Percentiles rank a stretch among this genome's conserved stretches.
Conservation (phyloP, 345 rosid genomes). For the Dipteronia dyeriana region DNA sequence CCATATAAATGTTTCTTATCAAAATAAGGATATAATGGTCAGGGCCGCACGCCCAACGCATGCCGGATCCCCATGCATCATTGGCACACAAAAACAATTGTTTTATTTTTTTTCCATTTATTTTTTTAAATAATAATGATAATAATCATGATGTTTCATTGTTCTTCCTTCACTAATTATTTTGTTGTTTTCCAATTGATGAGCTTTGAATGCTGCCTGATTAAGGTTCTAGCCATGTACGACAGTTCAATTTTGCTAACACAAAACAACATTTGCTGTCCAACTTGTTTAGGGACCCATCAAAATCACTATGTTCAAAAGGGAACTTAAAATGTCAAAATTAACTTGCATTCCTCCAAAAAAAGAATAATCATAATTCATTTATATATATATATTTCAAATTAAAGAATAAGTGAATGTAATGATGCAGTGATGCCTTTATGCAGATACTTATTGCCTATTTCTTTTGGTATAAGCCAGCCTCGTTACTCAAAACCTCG, state of each 20-base stretch:
- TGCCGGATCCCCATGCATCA: slow-evolving; percentile 47
- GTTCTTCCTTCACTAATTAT: slow-evolving; percentile 27
- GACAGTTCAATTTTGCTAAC: neutral
- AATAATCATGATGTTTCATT: slow-evolving; percentile 29
- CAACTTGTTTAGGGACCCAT: slow-evolving; percentile 18
- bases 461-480: slow-evolving; percentile 9
- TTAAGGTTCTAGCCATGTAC: neutral
- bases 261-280: neutral
- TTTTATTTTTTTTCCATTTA: slow-evolving; percentile 25
- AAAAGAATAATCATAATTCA: neutral
- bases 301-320: neutral
- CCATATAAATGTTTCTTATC: too few species aligned
- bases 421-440: neutral
- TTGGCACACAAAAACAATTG: slow-evolving; percentile 49
- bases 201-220: slow-evolving; percentile 11
- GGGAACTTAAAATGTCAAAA: neutral
- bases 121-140: slow-evolving; percentile 19
- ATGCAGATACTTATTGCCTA: neutral
- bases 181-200: slow-evolving; percentile 31
- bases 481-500: neutral
- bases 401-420: neutral
- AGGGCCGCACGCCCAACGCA: slow-evolving; percentile 64
- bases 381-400: too few species aligned
- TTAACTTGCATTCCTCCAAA: neutral
- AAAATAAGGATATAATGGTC: slow-evolving; percentile 36